A percentile compares a stretch with the other conserved stretches of the same genome.
phyloP scores from a whole-genome alignment of 1,284 basidiomycete species.

The Cerrena zonata region DNA sequence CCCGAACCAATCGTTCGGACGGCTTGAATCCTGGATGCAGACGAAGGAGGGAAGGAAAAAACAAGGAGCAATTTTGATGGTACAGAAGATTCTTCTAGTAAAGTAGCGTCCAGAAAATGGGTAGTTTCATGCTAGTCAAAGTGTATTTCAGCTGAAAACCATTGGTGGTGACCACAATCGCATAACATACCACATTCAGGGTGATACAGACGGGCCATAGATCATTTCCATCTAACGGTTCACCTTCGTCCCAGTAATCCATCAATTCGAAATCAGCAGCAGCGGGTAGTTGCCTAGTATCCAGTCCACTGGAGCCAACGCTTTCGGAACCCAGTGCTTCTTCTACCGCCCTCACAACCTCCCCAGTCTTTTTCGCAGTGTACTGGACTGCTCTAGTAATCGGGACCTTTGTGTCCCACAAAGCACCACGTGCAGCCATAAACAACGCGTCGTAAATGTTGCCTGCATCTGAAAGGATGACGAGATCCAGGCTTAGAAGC shows the following conservation, averaged over 20 bases:
- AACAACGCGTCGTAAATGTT: constrained; percentile 73
- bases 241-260: constrained; percentile 81
- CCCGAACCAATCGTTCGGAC: constrained; percentile 59
- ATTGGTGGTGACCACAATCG: too few species aligned
- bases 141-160: too few species aligned
- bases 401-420: constrained; percentile 77
- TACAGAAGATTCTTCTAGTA: constrained; percentile 56
- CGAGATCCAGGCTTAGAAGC: constrained; percentile 62
- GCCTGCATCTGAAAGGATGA: constrained; percentile 66
- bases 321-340: constrained; percentile 50
- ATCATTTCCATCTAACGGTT: constrained; percentile 50
- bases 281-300: constrained; percentile 42
- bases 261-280: constrained; percentile 75
- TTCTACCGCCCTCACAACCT: constrained; percentile 16
- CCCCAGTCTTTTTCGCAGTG: constrained; percentile 19
- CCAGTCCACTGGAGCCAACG: constrained; percentile 42
- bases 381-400: constrained; percentile 64
- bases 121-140: constrained; percentile 33
- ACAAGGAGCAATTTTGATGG: constrained; percentile 53
- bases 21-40: constrained; percentile 43
- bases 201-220: constrained; percentile 72
- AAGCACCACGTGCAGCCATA: constrained; percentile 66
- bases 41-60: constrained; percentile 48
- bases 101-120: constrained; percentile 66
- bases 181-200: constrained; percentile 59